Percentiles rank a stretch among this genome's conserved stretches.
Evolutionary conservation across 192 early-diverging fungal species (phyloP).

Genomic region (Dissophora ornata): DNA sequence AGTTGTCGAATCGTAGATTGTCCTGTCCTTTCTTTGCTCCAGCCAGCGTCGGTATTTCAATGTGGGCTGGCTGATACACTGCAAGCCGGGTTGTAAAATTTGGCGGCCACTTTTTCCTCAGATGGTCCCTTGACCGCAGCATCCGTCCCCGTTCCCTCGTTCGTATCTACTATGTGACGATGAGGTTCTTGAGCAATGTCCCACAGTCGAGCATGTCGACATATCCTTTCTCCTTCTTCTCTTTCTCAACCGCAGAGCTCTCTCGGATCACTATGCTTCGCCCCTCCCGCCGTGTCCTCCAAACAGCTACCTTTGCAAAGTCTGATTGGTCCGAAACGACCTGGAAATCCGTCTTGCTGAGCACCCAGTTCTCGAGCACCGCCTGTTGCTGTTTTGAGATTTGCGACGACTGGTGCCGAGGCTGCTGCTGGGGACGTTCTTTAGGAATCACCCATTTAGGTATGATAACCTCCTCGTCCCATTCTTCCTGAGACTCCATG

Average conservation of each 20-base stretch:
- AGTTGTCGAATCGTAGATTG: too few species aligned
- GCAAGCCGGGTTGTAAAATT: too few species aligned
- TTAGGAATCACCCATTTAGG: constrained; percentile 14
- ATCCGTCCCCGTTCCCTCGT: too few species aligned
- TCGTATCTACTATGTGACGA: too few species aligned
- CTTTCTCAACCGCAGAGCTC: background rate
- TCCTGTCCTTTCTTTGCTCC: too few species aligned
- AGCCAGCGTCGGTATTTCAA: too few species aligned
- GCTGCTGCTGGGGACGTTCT: background rate
- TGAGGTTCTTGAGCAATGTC: constrained; percentile 15
- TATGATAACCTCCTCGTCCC: constrained; percentile 32
- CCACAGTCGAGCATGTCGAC: constrained; percentile 43
- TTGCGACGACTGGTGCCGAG: background rate
- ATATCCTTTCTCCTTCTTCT: background rate
- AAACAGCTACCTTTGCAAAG: constrained; percentile 32
- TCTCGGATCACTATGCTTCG: constrained; percentile 32
- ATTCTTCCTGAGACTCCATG: constrained; percentile 36
- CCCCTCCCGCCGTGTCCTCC: constrained; percentile 23
- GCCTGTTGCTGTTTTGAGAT: constrained; percentile 16
- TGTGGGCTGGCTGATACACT: too few species aligned
- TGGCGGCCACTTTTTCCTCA: too few species aligned
- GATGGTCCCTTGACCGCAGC: too few species aligned
- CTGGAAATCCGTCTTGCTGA: constrained; percentile 34
- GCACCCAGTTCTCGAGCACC: constrained; percentile 23
- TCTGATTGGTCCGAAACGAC: constrained; percentile 36